phyloP scores from a whole-genome alignment of 176 grass and related monocot genomes.

The Oryza officinalis region DNA sequence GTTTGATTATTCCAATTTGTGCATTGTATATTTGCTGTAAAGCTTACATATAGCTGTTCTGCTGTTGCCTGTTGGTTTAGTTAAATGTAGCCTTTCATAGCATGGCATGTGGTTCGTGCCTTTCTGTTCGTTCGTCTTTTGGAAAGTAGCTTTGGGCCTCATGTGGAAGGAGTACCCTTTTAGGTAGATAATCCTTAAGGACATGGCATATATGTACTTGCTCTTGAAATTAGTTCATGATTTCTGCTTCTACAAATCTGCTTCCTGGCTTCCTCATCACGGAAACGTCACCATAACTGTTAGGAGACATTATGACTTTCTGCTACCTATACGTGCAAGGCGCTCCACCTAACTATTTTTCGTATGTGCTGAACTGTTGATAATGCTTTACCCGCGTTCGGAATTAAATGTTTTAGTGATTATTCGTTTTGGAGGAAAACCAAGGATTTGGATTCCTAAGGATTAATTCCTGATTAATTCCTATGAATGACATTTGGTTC shows the following conservation, averaged over 20 bases:
- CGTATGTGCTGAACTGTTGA: not conserved
- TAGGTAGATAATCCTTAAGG: not conserved
- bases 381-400: not conserved
- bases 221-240: not conserved
- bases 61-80: not conserved
- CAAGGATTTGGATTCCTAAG: too few relatives aligned
- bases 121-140: conserved; percentile 25
- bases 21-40: conserved; percentile 15
- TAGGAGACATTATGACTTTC: not conserved
- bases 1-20: conserved; percentile 19
- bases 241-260: conserved; percentile 17
- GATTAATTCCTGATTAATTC: too few relatives aligned
- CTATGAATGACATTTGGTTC: too few relatives aligned
- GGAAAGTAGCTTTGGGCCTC: conserved; percentile 28
- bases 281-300: conserved; percentile 4
- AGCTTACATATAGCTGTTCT: conserved; percentile 12
- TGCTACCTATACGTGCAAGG: not conserved
- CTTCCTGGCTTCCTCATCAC: not conserved
- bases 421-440: too few relatives aligned
- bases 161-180: conserved; percentile 1
- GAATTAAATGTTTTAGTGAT: not conserved
- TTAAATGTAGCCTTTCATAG: conserved; percentile 19
- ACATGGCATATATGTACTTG: not conserved
- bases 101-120: conserved; percentile 15
- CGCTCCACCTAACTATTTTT: not conserved